phyloP scores from a whole-genome alignment of 176 grass and related monocot species.

The Panicum miliaceum region DNA sequence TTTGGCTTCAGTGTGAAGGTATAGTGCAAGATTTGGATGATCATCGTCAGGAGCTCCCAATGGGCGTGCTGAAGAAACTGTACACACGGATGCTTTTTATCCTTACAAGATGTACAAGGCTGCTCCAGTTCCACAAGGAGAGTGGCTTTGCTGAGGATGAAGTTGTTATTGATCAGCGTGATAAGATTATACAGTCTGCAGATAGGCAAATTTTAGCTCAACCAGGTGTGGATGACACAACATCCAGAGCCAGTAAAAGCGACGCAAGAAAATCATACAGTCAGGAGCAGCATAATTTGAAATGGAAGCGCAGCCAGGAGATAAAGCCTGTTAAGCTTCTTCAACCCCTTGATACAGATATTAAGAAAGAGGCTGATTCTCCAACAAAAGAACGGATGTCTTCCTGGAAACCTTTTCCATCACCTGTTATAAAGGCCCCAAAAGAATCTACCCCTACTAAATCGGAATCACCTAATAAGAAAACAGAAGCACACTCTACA shows the following conservation, averaged over 20 bases:
- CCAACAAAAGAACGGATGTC: conserved; percentile 74
- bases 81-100: conserved; percentile 98
- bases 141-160: conserved; percentile 91
- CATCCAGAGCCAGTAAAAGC: conserved; percentile 52
- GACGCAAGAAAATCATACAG: conserved; percentile 90
- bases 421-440: conserved; percentile 49
- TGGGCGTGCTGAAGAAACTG: conserved; percentile 94
- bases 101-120: conserved; percentile 94
- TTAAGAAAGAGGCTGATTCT: conserved; percentile 65
- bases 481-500: conserved; percentile 46
- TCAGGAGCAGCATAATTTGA: conserved; percentile 93
- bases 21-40: conserved; percentile 99
- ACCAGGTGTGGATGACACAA: conserved; percentile 45
- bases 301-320: conserved; percentile 99
- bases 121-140: conserved; percentile 99
- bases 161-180: conserved; percentile 73
- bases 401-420: conserved; percentile 90
- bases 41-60: conserved; percentile 83
- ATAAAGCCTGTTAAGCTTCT: conserved; percentile 82
- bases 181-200: conserved; percentile 80
- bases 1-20: conserved; percentile 99
- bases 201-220: conserved; percentile 60
- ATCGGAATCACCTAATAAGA: conserved; percentile 49
- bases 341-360: conserved; percentile 55
- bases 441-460: conserved; percentile 56